Evolutionary conservation across 2,329 filamentous ascomycete genomes (phyloP).

Genomic region (Phaeophleospora eucalypticola): DNA sequence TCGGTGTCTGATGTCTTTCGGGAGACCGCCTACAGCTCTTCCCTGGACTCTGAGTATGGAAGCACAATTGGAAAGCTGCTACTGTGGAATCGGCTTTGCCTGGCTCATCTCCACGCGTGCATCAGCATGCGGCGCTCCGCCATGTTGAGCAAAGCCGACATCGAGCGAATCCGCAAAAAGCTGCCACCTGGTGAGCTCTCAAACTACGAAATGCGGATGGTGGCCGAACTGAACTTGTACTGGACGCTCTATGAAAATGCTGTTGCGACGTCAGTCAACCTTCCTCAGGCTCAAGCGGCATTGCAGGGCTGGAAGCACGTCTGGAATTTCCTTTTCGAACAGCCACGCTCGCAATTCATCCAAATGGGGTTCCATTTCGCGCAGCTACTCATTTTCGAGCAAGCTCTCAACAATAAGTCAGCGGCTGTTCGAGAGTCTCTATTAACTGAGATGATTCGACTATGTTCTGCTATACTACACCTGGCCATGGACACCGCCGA

Average conservation of each 20-base stretch:
- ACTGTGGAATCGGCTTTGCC: constrained; percentile 29
- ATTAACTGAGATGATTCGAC: constrained; percentile 38
- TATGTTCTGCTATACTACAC: constrained; percentile 39
- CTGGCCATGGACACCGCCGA: constrained; percentile 44
- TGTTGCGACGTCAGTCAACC: constrained; percentile 22
- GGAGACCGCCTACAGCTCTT: constrained; percentile 1
- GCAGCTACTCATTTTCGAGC: constrained; percentile 41
- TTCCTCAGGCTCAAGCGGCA: constrained; percentile 11
- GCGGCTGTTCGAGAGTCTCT: constrained; percentile 12
- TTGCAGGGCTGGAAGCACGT: constrained; percentile 8
- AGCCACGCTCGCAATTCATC: constrained; percentile 44
- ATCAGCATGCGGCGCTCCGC: constrained; percentile 39
- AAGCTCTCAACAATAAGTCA: constrained; percentile 34
- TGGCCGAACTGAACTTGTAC: constrained; percentile 44
- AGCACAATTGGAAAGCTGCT: constrained; percentile 6
- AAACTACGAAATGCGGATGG: constrained; percentile 46
- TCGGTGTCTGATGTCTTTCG: constrained; percentile 5
- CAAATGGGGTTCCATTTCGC: constrained; percentile 47
- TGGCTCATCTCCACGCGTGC: constrained; percentile 43
- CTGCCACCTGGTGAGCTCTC: constrained; percentile 38
- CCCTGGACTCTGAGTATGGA: constrained; percentile 5
- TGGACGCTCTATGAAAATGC: constrained; percentile 44
- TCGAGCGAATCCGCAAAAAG: constrained; percentile 37
- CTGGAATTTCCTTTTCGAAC: constrained; percentile 40
- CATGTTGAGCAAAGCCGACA: constrained; percentile 37